Conservation (phyloP, 1,139 yeast species). For the Yamadazyma sp. region DNA sequence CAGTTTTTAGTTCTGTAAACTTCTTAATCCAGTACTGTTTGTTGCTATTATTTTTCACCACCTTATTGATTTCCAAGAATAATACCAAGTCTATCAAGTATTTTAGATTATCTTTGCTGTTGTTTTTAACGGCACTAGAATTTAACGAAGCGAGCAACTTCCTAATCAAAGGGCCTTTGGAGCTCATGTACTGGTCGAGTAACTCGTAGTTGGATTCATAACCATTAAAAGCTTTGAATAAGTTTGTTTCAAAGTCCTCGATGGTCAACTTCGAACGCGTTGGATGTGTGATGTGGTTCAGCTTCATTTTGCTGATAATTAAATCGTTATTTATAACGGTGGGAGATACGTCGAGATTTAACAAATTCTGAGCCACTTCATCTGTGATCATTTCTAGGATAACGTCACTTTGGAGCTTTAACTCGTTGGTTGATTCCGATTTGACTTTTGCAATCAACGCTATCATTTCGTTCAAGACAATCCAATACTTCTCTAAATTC, state of each 20-base stretch:
- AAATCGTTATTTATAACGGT: slow-evolving; percentile 4
- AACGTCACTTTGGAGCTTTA: slow-evolving; percentile 12
- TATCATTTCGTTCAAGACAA: slow-evolving; percentile 17
- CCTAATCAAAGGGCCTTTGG: slow-evolving; percentile 8
- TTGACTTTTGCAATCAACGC: slow-evolving; percentile 20
- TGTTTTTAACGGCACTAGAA: slow-evolving; percentile 21
- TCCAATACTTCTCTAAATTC: slow-evolving; percentile 11
- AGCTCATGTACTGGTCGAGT: slow-evolving; percentile 9
- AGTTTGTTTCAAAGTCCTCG: slow-evolving; percentile 13
- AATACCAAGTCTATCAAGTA: slow-evolving; percentile 27
- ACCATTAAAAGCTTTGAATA: slow-evolving; percentile 14
- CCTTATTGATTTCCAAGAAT: slow-evolving; percentile 21
- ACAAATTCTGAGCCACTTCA: neutral
- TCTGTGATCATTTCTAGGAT: slow-evolving; percentile 9
- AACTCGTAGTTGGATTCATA: slow-evolving; percentile 10
- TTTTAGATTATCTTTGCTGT: slow-evolving; percentile 29
- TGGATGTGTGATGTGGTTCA: neutral
- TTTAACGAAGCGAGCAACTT: slow-evolving; percentile 9
- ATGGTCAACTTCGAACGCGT: slow-evolving; percentile 4
- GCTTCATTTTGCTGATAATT: slow-evolving; percentile 1
- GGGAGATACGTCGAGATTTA: slow-evolving; percentile 1
- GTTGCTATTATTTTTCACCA: slow-evolving; percentile 19
- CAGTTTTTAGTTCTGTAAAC: slow-evolving; percentile 5
- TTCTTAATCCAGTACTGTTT: slow-evolving; percentile 26
- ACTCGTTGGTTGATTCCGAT: slow-evolving; percentile 17